phyloP scores from a whole-genome alignment of 2,329 filamentous ascomycete species.

The Cryphonectria naterciae region DNA sequence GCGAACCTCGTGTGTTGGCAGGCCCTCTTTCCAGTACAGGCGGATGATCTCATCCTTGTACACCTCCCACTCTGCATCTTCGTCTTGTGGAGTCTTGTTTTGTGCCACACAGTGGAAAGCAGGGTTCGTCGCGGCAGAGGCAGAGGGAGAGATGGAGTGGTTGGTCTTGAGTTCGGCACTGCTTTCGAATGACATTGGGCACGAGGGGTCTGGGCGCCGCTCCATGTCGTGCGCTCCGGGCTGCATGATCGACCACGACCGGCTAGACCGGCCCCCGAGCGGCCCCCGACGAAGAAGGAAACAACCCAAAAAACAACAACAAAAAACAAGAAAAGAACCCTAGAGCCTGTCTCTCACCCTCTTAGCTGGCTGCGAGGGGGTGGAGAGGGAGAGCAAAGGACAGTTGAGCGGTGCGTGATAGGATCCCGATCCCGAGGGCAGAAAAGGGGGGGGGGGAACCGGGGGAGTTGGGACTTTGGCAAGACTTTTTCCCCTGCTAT shows the following conservation, averaged over 20 bases:
- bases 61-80: conserved; percentile 6
- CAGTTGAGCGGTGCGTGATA: neutral
- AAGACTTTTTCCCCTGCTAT: neutral
- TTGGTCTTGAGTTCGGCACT: neutral
- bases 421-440: neutral
- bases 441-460: neutral
- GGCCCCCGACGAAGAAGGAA: neutral
- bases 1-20: conserved; percentile 11
- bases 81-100: neutral
- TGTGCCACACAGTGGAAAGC: neutral
- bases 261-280: no score
- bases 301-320: no score
- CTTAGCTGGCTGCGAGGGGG: neutral
- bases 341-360: neutral
- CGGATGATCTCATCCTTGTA: conserved; percentile 12
- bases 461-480: neutral
- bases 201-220: neutral
- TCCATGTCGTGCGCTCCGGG: no score
- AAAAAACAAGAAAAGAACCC: neutral
- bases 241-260: neutral
- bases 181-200: neutral
- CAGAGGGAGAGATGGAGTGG: neutral
- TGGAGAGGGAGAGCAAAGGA: neutral
- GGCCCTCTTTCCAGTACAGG: conserved; percentile 11
- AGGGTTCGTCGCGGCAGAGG: neutral